Evolutionary conservation across 495 filamentous ascomycete genomes (phyloP), one percentile per base, ranked within the genome.

Genomic region (Immersiella caudata): DNA sequence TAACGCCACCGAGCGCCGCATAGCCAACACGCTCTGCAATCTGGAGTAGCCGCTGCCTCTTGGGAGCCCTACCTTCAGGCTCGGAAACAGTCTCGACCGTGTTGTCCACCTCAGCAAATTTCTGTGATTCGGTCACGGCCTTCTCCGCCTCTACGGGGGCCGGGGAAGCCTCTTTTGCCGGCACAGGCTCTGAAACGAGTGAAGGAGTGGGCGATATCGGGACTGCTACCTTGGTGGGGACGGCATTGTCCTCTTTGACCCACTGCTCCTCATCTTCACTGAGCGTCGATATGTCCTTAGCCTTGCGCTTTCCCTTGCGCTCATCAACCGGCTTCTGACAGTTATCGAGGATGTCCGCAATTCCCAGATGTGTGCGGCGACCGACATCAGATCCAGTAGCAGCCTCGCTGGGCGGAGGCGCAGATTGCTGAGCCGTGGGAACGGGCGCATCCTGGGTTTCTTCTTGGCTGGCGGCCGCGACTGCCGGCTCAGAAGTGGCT

Each of bases 1-100:
- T 72, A 33, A 78, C 73, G 26, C 80, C 80, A 21, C 80, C 80
- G 1, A 81, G 71, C 7, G 79, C 78, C 6, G 73, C 78, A 51
- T 78, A 82, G 8, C 74, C 79, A 8, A 77, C 72, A 29, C 68
- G 73, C 66, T 83, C 80, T 3, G 76, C 72, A 58, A 81, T 58
- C 33, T 67, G 71, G 67, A 68, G 72, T 55, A 82, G n/a, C 27
- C 73, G 67, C n/a, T 62, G 50, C 64, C 70, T 71, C 74, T 80
- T 81, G 16, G 71, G 49, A 14, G 76, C 74, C 57, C 70, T 65
- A 22, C 65, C 6, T 20, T 27, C 36, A 8, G 26, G 8, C n/a
- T 14, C 50, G 16, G 46, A 29, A 9, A n/a, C 24, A 29, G 29
- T 4, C 16, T 16, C 26, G 26, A 60, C 6, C 12, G n/a, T 21